Evolutionary conservation across 2,329 filamentous ascomycete genomes (phyloP), one percentile per base, ranked within the genome.

Genomic region (Alternaria brassicicola): DNA sequence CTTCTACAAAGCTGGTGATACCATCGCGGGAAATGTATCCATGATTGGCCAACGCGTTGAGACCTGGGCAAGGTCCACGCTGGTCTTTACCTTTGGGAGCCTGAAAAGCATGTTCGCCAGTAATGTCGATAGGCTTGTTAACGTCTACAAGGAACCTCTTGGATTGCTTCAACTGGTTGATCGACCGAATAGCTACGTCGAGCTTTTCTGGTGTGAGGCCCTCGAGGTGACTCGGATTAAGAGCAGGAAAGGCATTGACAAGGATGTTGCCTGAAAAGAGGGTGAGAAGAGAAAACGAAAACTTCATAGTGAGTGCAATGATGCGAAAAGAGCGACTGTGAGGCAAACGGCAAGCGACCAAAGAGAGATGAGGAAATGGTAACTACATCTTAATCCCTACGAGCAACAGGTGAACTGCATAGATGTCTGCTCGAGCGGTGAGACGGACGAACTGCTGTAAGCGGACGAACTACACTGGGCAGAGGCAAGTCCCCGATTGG

Each of bases 1-100:
- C 71, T 59, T 81, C 78, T 31, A 68, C 74, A 66, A 73, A 79
- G 21, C 74, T 80, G n/a, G 72, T 72, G 46, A 81, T 76, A 19
- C 78, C 65, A 75, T 72, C 63, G 12, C 55, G 66, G 23, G 66
- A 54, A 21, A 69, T 67, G 55, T 65, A 69, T 17, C 55, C 57
- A 46, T 80, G 78, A 60, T 81, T 81, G 10, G 79, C 78, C 12
- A 78, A 72, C 17, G 74, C 71, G 56, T 80, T 80, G 17, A 80
- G 62, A 13, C 78, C 78, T 10, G 78, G 79, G 58, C 79, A 81
- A 38, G 71, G 73, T 15, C 78, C 78, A 47, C 78, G 76, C 45
- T 81, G 78, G 56, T 82, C 80, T 13, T 65, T 70, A 3, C 68
- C 56, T 2, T 65, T 69, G 4, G 79, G 78, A 12, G 78, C 72